Evolutionary conservation across 2,329 filamentous ascomycete genomes (phyloP).

Genomic region (Hypoxylon rubiginosum): DNA sequence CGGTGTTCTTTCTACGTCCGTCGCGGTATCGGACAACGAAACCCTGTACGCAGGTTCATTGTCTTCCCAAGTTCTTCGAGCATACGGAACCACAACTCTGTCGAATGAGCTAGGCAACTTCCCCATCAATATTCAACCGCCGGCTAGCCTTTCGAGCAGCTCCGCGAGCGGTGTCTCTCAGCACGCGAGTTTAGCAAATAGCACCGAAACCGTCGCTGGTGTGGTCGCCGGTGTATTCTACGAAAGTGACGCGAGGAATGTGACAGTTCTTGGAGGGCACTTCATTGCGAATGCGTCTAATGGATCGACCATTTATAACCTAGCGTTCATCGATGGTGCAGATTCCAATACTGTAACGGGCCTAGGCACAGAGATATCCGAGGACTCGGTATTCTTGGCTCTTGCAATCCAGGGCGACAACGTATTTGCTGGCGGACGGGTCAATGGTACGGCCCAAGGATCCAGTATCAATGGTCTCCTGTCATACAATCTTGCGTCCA

Average conservation of each 20-base stretch:
- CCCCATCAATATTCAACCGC: constrained; percentile 67
- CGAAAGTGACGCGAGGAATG: constrained; percentile 75
- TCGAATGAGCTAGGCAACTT: constrained; percentile 67
- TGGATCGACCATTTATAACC: constrained; percentile 80
- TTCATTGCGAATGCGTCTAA: constrained; percentile 80
- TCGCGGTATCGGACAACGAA: constrained; percentile 72
- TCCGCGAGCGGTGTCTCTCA: constrained; percentile 59
- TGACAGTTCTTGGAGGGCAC: constrained; percentile 89
- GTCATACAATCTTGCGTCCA: constrained; percentile 79
- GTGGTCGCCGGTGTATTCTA: constrained; percentile 87
- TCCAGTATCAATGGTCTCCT: constrained; percentile 79
- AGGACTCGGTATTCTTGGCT: constrained; percentile 80
- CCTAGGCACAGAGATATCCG: constrained; percentile 73
- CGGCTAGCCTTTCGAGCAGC: constrained; percentile 48
- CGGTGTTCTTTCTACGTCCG: constrained; percentile 78
- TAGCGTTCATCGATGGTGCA: constrained; percentile 85
- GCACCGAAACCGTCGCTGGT: constrained; percentile 66
- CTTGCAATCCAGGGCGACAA: constrained; percentile 75
- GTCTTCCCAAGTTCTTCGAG: constrained; percentile 78
- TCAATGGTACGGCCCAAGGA: constrained; percentile 78
- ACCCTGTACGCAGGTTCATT: constrained; percentile 88
- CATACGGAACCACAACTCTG: constrained; percentile 79
- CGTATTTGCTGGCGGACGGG: constrained; percentile 84
- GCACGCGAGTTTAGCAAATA: constrained; percentile 59
- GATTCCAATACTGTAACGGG: constrained; percentile 76